phyloP scores from a whole-genome alignment of 2,329 filamentous ascomycete genomes.

The Clarireedia monteithiana region DNA sequence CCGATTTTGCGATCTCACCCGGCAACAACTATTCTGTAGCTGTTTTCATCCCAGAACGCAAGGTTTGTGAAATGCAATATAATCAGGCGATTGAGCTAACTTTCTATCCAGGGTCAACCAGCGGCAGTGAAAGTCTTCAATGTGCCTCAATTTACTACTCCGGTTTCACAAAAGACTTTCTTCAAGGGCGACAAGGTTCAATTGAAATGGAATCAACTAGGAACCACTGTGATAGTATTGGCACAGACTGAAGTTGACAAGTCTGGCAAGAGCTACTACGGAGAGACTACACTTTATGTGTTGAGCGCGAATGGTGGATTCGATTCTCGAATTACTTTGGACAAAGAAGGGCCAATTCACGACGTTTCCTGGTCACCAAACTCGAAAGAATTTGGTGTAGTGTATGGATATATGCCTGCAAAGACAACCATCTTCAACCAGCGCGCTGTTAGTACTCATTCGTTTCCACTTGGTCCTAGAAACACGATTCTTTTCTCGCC shows the following conservation, averaged over 20 bases:
- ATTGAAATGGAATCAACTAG: constrained; percentile 92
- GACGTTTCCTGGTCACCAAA: constrained; percentile 98
- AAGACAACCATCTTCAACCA: constrained; percentile 98
- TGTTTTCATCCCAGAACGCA: constrained; percentile 90
- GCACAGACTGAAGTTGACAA: constrained; percentile 98
- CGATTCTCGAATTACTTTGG: constrained; percentile 83
- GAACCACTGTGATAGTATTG: constrained; percentile 86
- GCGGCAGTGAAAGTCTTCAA: constrained; percentile 92
- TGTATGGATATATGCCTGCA: constrained; percentile 98
- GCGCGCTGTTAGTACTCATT: constrained; percentile 73
- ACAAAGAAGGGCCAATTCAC: constrained; percentile 97
- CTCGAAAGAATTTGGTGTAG: constrained; percentile 93
- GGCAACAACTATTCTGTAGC: constrained; percentile 88
- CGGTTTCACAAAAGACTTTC: constrained; percentile 95
- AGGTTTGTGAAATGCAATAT: constrained; percentile 47
- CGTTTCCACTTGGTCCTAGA: constrained; percentile 77
- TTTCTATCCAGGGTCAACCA: constrained; percentile 66
- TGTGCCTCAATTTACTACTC: constrained; percentile 73
- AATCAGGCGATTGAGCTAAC: constrained; percentile 15
- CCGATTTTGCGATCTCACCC: constrained; percentile 82
- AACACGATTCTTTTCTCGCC: constrained; percentile 96
- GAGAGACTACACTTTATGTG: constrained; percentile 94
- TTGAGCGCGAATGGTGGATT: constrained; percentile 86
- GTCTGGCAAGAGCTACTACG: constrained; percentile 98
- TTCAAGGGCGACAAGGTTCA: constrained; percentile 99